phyloP scores from a whole-genome alignment of 495 filamentous ascomycete species.

The Xylaria sp. region DNA sequence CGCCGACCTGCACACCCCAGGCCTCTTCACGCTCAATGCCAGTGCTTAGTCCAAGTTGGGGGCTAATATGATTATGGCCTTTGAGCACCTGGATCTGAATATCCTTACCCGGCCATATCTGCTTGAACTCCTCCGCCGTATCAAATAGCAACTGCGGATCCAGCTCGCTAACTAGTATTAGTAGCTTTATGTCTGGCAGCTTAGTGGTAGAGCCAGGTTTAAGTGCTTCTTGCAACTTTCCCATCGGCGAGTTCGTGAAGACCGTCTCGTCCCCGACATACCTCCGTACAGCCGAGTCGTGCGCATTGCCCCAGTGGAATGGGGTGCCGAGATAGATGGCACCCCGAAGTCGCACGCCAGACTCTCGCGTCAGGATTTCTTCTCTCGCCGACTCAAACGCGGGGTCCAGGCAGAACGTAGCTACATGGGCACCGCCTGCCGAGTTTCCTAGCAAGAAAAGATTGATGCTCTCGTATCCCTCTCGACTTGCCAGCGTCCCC shows the following conservation, averaged over 20 bases:
- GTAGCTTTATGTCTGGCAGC: constrained; percentile 38
- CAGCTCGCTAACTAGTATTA: constrained; percentile 45
- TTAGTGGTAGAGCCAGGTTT: constrained; percentile 34
- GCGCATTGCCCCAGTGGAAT: constrained; percentile 42
- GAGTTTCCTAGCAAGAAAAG: constrained; percentile 53
- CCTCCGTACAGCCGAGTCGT: constrained; percentile 31
- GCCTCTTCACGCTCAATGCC: constrained; percentile 49
- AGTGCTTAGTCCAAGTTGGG: constrained; percentile 43
- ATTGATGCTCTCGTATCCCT: constrained; percentile 40
- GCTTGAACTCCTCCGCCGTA: constrained; percentile 41
- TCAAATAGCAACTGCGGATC: constrained; percentile 47
- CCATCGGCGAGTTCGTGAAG: constrained; percentile 37
- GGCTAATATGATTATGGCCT: constrained; percentile 56
- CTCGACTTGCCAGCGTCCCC: constrained; percentile 28
- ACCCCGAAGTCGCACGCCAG: constrained; percentile 41
- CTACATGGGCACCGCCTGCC: constrained; percentile 50
- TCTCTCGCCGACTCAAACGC: constrained; percentile 39
- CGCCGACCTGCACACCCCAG: constrained; percentile 48
- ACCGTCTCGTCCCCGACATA: constrained; percentile 44
- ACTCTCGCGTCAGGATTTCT: constrained; percentile 27
- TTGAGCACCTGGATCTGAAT: constrained; percentile 41
- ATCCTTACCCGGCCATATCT: constrained; percentile 40
- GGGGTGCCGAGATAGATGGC: constrained; percentile 46
- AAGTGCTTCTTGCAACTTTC: constrained; percentile 38
- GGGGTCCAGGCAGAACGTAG: constrained; percentile 46